These are phyloP conservation scores for Aspergillus niger DNA, from an alignment of 2,329 filamentous ascomycete genomes.

Conservation along the genomic window DNA sequence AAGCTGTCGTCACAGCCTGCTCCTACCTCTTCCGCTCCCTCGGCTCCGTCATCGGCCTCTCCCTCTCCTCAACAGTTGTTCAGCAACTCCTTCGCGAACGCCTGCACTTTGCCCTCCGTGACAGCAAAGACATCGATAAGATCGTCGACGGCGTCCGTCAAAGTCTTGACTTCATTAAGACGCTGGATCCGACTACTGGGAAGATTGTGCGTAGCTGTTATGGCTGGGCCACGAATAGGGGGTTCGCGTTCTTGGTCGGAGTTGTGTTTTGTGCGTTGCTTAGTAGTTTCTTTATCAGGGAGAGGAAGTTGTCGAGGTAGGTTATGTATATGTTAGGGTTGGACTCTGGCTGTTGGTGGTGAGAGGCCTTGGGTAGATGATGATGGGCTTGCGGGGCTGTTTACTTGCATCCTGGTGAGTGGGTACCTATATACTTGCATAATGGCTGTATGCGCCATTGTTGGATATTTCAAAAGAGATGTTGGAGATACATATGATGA, in stretches of 20 bases:
- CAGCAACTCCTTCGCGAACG: conserved; percentile 66
- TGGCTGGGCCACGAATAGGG: conserved; percentile 56
- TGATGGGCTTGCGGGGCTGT: not conserved
- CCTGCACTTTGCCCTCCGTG: conserved; percentile 56
- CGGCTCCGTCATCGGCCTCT: conserved; percentile 66
- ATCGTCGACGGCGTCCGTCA: conserved; percentile 71
- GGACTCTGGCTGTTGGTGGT: not conserved
- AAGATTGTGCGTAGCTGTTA: conserved; percentile 68
- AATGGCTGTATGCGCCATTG: too few species aligned
- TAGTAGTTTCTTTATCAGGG: conserved; percentile 56
- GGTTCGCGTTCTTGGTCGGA: conserved; percentile 53
- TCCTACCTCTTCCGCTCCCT: conserved; percentile 79
- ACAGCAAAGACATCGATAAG: conserved; percentile 60
- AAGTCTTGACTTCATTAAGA: conserved; percentile 68
- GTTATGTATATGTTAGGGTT: not conserved
- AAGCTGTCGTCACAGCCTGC: conserved; percentile 75
- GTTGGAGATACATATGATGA: too few species aligned
- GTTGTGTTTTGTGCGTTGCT: conserved; percentile 54
- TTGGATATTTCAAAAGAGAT: too few species aligned
- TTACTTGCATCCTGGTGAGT: too few species aligned
- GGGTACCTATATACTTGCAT: too few species aligned
- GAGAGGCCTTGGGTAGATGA: not conserved
- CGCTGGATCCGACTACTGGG: conserved; percentile 62
- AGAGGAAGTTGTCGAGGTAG: conserved; percentile 52
- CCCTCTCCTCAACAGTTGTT: conserved; percentile 69